Evolutionary conservation across 2,329 filamentous ascomycete species (phyloP).

Genomic region (Chaetomiaceae sp.): DNA sequence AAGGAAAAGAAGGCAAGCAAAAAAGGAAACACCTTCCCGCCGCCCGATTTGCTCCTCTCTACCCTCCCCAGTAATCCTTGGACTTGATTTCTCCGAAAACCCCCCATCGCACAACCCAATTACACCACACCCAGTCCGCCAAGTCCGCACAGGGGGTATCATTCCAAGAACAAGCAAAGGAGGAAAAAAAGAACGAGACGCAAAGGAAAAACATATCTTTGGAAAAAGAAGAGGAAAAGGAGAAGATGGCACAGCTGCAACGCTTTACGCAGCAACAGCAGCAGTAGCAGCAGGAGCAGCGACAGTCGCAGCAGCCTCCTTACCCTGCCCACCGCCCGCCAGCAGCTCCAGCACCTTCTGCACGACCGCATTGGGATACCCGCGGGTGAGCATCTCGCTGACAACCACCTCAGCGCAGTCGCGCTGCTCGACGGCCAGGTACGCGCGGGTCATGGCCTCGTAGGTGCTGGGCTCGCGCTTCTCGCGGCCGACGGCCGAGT

Average conservation of each 20-base stretch:
- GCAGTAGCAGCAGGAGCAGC: too few species aligned
- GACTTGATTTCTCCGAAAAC: not conserved
- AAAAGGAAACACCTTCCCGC: not conserved
- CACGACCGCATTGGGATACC: constrained; percentile 86
- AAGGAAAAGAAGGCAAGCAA: not conserved
- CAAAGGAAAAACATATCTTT: not conserved
- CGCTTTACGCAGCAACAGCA: constrained; percentile 8
- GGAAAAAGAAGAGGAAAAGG: not conserved
- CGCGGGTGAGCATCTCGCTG: constrained; percentile 82
- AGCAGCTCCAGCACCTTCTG: constrained; percentile 92
- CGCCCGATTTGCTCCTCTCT: not conserved
- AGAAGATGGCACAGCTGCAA: not conserved
- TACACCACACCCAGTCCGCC: not conserved
- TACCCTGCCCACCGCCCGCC: constrained; percentile 47
- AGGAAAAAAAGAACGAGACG: constrained; percentile 9
- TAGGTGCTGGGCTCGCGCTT: constrained; percentile 96
- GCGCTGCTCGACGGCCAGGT: constrained; percentile 76
- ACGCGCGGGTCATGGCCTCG: constrained; percentile 95
- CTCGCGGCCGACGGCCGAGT: constrained; percentile 67
- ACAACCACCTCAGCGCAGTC: constrained; percentile 73
- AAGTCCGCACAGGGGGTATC: constrained; percentile 19
- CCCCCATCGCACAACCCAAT: not conserved
- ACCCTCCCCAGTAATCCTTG: constrained; percentile 6
- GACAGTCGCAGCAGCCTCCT: too few species aligned
- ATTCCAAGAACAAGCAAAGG: constrained; percentile 17